Conservation (phyloP, 2,329 filamentous ascomycete genomes). For the Colletotrichum zoysiae region DNA sequence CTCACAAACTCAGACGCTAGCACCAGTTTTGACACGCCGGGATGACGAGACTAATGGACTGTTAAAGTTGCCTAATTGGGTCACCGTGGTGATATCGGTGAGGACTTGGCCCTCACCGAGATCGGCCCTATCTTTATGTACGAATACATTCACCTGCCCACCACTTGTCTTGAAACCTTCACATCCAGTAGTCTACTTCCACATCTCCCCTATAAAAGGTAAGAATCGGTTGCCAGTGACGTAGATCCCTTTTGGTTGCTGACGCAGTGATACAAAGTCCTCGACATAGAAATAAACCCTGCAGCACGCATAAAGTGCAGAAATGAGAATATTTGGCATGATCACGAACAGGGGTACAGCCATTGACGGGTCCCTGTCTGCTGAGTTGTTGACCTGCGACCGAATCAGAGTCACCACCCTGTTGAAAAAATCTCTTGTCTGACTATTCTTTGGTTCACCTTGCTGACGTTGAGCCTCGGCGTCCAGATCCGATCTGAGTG, state of each 20-base stretch:
- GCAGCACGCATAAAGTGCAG: not conserved
- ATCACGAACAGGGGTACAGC: not conserved
- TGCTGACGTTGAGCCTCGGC: not conserved
- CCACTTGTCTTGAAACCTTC: not conserved
- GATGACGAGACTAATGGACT: constrained; percentile 26
- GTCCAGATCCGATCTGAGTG: not conserved
- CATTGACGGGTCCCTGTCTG: not conserved
- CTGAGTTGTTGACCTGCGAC: not conserved
- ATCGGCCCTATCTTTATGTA: not conserved
- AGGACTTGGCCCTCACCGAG: not conserved
- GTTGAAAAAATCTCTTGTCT: not conserved
- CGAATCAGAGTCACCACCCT: not conserved
- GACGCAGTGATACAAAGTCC: constrained; percentile 15
- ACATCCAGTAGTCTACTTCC: not conserved
- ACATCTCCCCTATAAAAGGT: constrained; percentile 19
- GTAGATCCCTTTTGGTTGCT: constrained; percentile 16
- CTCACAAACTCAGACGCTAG: constrained; percentile 25
- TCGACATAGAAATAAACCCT: constrained; percentile 18
- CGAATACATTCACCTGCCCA: not conserved
- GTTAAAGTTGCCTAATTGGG: constrained; percentile 34
- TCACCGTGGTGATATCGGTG: constrained; percentile 6
- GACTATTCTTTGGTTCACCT: not conserved
- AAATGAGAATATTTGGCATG: not conserved
- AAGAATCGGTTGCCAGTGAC: constrained; percentile 1
- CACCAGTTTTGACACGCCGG: constrained; percentile 20